Conservation (phyloP, 1,284 basidiomycete genomes). For the Testicularia cyperi region DNA sequence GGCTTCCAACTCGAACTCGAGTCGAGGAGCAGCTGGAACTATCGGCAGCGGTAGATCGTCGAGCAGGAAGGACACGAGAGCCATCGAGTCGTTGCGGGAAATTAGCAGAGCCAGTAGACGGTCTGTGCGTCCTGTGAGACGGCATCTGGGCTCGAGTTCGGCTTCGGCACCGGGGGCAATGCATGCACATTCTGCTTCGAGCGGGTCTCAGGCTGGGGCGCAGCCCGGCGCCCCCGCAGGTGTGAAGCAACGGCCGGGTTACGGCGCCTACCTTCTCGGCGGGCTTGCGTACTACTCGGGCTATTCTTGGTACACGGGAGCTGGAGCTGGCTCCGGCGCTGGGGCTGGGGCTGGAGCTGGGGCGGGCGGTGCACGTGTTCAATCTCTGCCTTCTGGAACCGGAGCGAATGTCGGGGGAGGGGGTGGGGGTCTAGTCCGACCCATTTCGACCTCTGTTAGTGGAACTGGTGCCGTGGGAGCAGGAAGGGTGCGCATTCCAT, state of each 20-base stretch:
- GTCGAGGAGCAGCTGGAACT: background rate
- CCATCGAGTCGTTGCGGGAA: conserved; percentile 10
- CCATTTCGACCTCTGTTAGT: conserved; percentile 1
- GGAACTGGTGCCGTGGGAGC: background rate
- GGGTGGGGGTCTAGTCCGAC: conserved; percentile 3
- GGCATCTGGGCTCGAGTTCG: conserved; percentile 6
- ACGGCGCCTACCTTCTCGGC: conserved; percentile 5
- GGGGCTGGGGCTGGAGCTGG: no score
- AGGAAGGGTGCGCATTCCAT: conserved; percentile 4
- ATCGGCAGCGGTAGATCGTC: background rate
- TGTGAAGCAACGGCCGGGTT: conserved; percentile 2
- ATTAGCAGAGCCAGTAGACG: conserved; percentile 8
- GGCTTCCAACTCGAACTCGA: background rate
- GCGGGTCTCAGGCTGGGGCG: background rate
- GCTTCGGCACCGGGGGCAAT: background rate
- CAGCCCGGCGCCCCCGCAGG: no score
- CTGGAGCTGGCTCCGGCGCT: no score
- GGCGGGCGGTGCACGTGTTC: no score
- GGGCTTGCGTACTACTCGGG: conserved; percentile 22
- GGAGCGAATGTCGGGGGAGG: background rate
- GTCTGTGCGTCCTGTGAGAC: conserved; percentile 2
- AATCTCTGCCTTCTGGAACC: background rate
- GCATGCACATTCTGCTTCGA: background rate
- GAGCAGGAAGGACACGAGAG: conserved; percentile 5
- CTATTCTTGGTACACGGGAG: conserved; percentile 14